A percentile compares a stretch with the other conserved stretches of the same genome.
Evolutionary conservation across 1,139 yeast genomes (phyloP).

Genomic region (Pneumocystis canis): DNA sequence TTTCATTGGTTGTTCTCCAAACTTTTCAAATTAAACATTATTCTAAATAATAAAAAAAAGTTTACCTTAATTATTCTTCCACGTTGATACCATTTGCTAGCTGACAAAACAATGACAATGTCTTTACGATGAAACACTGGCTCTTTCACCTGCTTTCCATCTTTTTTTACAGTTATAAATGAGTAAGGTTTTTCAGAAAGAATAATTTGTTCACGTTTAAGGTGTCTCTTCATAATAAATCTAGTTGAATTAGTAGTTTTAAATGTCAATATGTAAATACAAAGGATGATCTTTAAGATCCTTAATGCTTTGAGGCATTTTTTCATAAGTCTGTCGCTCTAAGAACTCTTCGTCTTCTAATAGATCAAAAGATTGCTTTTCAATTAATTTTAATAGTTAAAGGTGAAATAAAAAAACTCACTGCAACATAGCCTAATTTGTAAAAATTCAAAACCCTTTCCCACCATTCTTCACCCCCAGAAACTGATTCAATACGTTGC

Average conservation of each 20-base stretch:
- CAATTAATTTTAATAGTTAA: constrained; percentile 19
- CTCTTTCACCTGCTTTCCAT: constrained; percentile 17
- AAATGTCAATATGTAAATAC: constrained; percentile 33
- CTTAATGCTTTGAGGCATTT: constrained; percentile 69
- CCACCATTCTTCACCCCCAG: constrained; percentile 54
- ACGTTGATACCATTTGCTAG: constrained; percentile 72
- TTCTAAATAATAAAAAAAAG: background rate
- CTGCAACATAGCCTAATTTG: background rate
- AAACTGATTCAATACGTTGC: constrained; percentile 51
- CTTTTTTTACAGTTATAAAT: constrained; percentile 32
- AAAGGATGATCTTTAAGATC: constrained; percentile 82
- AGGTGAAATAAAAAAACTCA: constrained; percentile 24
- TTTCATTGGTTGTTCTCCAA: constrained; percentile 56
- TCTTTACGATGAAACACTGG: constrained; percentile 52
- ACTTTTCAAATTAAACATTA: constrained; percentile 7
- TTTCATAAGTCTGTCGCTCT: constrained; percentile 56
- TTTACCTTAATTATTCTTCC: constrained; percentile 52
- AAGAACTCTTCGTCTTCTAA: constrained; percentile 59
- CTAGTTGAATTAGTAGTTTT: background rate
- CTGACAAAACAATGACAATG: constrained; percentile 50
- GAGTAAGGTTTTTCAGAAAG: constrained; percentile 58
- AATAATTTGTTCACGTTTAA: constrained; percentile 56
- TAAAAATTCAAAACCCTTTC: constrained; percentile 26
- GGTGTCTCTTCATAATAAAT: constrained; percentile 44
- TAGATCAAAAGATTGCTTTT: constrained; percentile 36